Evolutionary conservation across 257 asterid genomes (phyloP).

Genomic region (Scutellaria galericulata): DNA sequence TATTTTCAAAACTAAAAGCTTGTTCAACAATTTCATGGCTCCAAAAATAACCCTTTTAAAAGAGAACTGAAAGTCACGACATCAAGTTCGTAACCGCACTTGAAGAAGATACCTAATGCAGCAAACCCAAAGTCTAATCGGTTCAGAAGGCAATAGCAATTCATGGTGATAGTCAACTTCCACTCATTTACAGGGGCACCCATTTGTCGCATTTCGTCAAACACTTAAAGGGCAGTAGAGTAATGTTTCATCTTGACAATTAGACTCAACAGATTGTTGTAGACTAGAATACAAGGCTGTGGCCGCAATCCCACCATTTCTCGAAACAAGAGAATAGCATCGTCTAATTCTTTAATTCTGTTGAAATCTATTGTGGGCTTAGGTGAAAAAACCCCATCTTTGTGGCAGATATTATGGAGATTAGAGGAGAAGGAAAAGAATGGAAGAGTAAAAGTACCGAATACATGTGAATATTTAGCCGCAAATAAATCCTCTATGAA

Average conservation of each 20-base stretch:
- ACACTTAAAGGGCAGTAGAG: conserved; percentile 11
- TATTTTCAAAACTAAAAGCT: background rate
- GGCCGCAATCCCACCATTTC: conserved; percentile 11
- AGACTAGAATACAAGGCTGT: conserved; percentile 11
- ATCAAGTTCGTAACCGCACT: conserved; percentile 24
- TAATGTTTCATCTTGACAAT: conserved; percentile 20
- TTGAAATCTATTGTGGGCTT: conserved; percentile 24
- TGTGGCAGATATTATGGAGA: conserved; percentile 2
- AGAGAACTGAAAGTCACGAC: conserved; percentile 9
- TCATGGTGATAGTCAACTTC: conserved; percentile 16
- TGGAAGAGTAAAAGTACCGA: background rate
- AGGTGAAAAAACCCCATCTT: background rate
- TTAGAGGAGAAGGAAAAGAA: background rate
- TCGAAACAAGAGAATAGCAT: conserved; percentile 10
- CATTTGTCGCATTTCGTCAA: conserved; percentile 28
- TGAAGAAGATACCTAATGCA: background rate
- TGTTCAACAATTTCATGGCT: conserved; percentile 20
- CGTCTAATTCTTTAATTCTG: background rate
- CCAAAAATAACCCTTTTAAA: conserved; percentile 28
- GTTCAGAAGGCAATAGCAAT: conserved; percentile 18
- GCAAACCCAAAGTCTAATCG: conserved; percentile 13
- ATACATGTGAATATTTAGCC: background rate
- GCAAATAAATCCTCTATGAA: background rate
- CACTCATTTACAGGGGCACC: conserved; percentile 17
- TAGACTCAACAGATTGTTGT: conserved; percentile 13